Evolutionary conservation across 371 early-diverging fungal genomes (phyloP).

Genomic region (Apophysomyces ossiformis): DNA sequence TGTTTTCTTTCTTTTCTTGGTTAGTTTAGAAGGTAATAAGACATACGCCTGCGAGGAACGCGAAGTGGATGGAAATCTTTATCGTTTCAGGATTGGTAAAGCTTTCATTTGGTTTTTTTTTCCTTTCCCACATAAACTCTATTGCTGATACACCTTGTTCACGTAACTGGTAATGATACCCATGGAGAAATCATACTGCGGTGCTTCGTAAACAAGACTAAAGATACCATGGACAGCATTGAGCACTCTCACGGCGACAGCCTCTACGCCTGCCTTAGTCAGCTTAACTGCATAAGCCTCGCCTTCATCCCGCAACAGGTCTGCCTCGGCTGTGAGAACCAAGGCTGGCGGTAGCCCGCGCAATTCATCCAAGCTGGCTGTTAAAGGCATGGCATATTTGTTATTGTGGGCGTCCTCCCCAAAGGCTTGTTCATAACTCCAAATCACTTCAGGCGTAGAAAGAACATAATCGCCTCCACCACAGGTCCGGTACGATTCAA

Average conservation of each 20-base stretch:
- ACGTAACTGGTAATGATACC: not conserved
- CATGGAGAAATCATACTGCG: not conserved
- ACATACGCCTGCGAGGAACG: too few relatives aligned
- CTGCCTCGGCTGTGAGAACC: slow-evolving; percentile 27
- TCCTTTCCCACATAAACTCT: not conserved
- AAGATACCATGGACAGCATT: slow-evolving; percentile 18
- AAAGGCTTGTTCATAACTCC: not conserved
- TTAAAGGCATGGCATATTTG: slow-evolving; percentile 7
- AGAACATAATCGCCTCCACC: slow-evolving; percentile 20
- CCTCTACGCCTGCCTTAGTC: slow-evolving; percentile 9
- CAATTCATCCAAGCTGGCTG: slow-evolving; percentile 23
- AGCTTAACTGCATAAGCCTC: slow-evolving; percentile 19
- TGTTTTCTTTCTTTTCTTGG: too few relatives aligned
- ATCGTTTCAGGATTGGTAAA: too few relatives aligned
- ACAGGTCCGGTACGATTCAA: slow-evolving; percentile 14
- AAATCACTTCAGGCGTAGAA: slow-evolving; percentile 5
- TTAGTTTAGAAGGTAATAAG: too few relatives aligned
- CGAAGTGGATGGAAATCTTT: too few relatives aligned
- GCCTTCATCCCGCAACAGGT: slow-evolving; percentile 28
- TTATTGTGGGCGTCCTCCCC: not conserved
- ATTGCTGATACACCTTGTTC: not conserved
- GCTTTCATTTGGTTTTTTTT: too few relatives aligned
- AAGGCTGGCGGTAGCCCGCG: slow-evolving; percentile 23
- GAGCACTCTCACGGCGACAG: slow-evolving; percentile 4
- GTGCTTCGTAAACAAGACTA: not conserved